A percentile compares a stretch with the other conserved stretches of the same genome.
Conservation (phyloP, 2,329 filamentous ascomycete genomes). For the Microdochium paspali region DNA sequence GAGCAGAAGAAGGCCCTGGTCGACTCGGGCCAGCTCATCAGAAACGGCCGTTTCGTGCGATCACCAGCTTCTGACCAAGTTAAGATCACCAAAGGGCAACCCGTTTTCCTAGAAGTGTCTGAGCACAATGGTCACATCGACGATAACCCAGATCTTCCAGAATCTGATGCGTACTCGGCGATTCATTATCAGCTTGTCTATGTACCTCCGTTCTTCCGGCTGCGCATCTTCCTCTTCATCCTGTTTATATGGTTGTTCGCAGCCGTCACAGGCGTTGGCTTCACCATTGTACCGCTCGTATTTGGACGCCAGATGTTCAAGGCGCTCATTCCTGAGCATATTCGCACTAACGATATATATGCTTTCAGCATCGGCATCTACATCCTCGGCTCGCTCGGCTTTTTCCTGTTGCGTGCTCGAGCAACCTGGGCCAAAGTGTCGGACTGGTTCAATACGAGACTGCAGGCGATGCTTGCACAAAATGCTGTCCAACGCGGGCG, state of each 20-base stretch:
- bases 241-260: constrained; percentile 89
- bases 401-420: constrained; percentile 43
- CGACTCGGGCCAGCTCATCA: constrained; percentile 43
- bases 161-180: constrained; percentile 42
- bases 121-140: constrained; percentile 58
- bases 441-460: not conserved
- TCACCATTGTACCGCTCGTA: constrained; percentile 78
- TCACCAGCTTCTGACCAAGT: constrained; percentile 94
- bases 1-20: constrained; percentile 35
- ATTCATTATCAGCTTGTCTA: constrained; percentile 64
- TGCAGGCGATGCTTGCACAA: constrained; percentile 16
- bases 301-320: constrained; percentile 75
- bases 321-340: constrained; percentile 57
- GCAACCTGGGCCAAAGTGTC: constrained; percentile 17
- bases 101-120: constrained; percentile 71
- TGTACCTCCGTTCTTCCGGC: constrained; percentile 74
- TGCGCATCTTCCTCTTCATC: constrained; percentile 77
- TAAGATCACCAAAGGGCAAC: constrained; percentile 75
- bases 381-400: constrained; percentile 59
- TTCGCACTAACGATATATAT: constrained; percentile 88
- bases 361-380: constrained; percentile 90
- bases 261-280: constrained; percentile 72
- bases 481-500: constrained; percentile 19
- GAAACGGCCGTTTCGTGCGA: constrained; percentile 75
- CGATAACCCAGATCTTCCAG: constrained; percentile 46